Base-by-base conservation (phyloP, 495 filamentous ascomycete genomes). In the Saxophila tyrrhenica region DNA sequence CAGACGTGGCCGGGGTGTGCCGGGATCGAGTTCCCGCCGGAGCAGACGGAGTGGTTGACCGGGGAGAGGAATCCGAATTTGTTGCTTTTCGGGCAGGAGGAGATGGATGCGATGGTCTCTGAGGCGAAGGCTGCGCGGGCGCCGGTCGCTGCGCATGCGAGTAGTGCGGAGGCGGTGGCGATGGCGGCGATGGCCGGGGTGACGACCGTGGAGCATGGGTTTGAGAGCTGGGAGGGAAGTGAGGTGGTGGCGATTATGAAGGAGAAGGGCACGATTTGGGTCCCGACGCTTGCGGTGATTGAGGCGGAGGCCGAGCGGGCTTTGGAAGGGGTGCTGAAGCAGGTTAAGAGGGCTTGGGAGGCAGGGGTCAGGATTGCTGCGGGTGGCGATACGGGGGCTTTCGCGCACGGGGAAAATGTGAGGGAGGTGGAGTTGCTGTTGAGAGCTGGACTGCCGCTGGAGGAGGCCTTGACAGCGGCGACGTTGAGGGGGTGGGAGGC, bases 381-480 rank as follows among this genome's bases (percentile, higher is more conserved):
- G 51, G 76, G 76, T 1, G 76, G 75, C 1, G 76, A 78, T 47
- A 78, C 73, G 2, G 76, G 76, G 1, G 64, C 71, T 0, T 74
- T 77, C 54, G 58, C 69, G 23, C 76, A 79, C 42, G 76, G 76
- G 0, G 65, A 74, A 35, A 77, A 77, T 52, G 68, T 53, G 1
- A 51, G 73, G 0, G 76, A 78, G 60, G 32, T 78, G 39, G 75
- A 78, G 60, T 48, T 78, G 9, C 68, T 79, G 69, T 50, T 70
- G 2, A 64, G 76, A 29, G 71, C 73, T n/a, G 76, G 73, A 2
- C 62, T 79, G 16, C 70, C 74, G 0, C 39, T 78, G 1, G 71
- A 65, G 48, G 73, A 76, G 41, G 67, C 70, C 0, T 62, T 78
- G 32, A 67, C 68, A 17, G 69, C 72, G 25, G 69, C 64, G 17